Base-by-base conservation (phyloP, 345 rosid species). In the Dipteronia sinensis region DNA sequence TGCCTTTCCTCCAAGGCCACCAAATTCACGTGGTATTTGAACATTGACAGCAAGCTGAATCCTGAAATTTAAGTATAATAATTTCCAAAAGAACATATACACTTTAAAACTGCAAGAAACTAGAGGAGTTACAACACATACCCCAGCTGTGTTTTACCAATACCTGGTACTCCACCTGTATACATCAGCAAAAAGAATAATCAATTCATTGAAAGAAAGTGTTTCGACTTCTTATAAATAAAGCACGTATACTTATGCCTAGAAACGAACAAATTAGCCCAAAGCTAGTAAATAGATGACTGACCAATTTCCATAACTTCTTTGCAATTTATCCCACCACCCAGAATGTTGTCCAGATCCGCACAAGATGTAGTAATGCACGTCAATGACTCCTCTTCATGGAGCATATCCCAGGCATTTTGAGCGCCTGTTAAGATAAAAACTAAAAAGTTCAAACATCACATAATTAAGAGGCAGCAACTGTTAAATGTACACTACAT, bases 71-170 rank as follows among this genome's bases (percentile, higher is more conserved):
- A 56, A 71, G 80, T 11, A 51, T 44, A 61, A 76, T 78, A 65
- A 81, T 38, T 64, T 12, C 31, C 1, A 70, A 71, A 55, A 44
- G 51, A 67, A 79, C 55, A 44, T 10, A 11, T 66, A 10, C 10
- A 67, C 20, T 22, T 47, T 6, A n/a, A 19, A n/a, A 67, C 27
- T 72, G 34, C 68, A 23, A 58, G 65, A 76, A 71, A 77, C 11
- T 58, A 82, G 55, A 83, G 40, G 67, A 72, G 71, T 17, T 80
- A 61, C 10, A 77, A 59, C 51, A 31, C 77, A 77, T 89, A 92
- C 98, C 98, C 99, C 69, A 95, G 76, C 85, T 95, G 99, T 42
- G 99, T 95, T 89, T 95, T 95, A 80, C 98, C 97, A 64, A 95
- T 95, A 61, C 98, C 97, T 0, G 99, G 99, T 22, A 91, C 90